phyloP scores from a whole-genome alignment of 192 early-diverging fungal species.

The Backusella tarrabulga region DNA sequence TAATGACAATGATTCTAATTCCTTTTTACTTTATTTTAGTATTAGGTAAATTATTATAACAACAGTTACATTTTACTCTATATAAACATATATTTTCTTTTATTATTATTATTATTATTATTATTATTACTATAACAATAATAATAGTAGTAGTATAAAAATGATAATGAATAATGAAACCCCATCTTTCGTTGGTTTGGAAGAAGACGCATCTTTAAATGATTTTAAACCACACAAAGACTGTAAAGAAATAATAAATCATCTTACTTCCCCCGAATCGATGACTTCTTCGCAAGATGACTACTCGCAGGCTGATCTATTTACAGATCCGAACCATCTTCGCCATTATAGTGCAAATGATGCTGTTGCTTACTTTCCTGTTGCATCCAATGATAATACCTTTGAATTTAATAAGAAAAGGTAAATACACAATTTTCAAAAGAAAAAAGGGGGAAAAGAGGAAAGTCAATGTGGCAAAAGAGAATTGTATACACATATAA shows the following conservation, averaged over 20 bases:
- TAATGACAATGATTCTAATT: background rate
- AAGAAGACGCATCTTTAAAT: background rate
- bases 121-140: background rate
- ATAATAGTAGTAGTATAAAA: background rate
- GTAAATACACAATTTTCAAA: background rate
- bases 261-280: background rate
- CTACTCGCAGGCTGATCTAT: background rate
- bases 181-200: background rate
- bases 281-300: background rate
- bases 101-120: background rate
- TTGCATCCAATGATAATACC: background rate
- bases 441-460: background rate
- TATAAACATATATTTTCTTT: background rate
- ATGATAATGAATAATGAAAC: constrained; percentile 5
- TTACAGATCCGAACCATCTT: background rate
- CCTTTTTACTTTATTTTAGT: background rate
- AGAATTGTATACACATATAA: background rate
- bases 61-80: background rate
- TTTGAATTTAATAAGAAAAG: constrained; percentile 1
- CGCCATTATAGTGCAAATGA: constrained; percentile 14
- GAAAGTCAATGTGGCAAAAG: background rate
- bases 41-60: background rate
- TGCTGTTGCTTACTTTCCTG: background rate
- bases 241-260: background rate
- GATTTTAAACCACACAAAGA: background rate